Evolutionary conservation across 495 filamentous ascomycete species (phyloP).

Genomic region (Cercophora scortea): DNA sequence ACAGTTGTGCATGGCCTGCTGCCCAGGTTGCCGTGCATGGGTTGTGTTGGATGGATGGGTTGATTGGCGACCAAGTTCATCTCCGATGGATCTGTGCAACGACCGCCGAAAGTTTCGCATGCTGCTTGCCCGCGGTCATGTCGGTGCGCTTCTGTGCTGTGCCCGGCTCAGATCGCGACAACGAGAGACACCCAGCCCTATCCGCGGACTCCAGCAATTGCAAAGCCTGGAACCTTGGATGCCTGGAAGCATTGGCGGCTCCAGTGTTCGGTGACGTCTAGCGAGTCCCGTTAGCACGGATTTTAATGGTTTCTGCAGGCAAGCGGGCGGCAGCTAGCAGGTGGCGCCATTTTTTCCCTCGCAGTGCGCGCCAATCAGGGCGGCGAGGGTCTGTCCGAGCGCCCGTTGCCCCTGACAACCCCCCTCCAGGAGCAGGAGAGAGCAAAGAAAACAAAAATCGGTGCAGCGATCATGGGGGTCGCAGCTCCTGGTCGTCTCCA

Average conservation of each 20-base stretch:
- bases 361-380: background rate
- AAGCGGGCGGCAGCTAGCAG: background rate
- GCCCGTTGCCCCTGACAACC: slow-evolving; percentile 11
- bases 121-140: too few relatives aligned
- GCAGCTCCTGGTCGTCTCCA: slow-evolving; percentile 2
- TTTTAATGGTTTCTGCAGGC: slow-evolving; percentile 2
- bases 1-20: too few relatives aligned
- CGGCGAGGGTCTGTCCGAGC: background rate
- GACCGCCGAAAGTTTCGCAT: too few relatives aligned
- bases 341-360: slow-evolving; percentile 3
- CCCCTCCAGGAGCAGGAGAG: background rate
- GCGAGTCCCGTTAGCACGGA: slow-evolving; percentile 1
- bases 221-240: background rate
- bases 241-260: background rate
- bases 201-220: background rate
- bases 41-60: too few relatives aligned
- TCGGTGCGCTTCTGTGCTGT: too few relatives aligned
- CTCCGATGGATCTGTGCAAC: too few relatives aligned
- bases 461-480: slow-evolving; percentile 8
- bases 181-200: too few relatives aligned
- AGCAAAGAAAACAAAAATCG: slow-evolving; percentile 17
- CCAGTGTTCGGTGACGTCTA: slow-evolving; percentile 4
- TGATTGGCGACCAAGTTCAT: too few relatives aligned
- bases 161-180: too few relatives aligned
- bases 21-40: too few relatives aligned